These are phyloP conservation scores for Urochloa ruziziensis DNA, from an alignment of 176 grass and related monocot genomes.

Conservation along the genomic window DNA sequence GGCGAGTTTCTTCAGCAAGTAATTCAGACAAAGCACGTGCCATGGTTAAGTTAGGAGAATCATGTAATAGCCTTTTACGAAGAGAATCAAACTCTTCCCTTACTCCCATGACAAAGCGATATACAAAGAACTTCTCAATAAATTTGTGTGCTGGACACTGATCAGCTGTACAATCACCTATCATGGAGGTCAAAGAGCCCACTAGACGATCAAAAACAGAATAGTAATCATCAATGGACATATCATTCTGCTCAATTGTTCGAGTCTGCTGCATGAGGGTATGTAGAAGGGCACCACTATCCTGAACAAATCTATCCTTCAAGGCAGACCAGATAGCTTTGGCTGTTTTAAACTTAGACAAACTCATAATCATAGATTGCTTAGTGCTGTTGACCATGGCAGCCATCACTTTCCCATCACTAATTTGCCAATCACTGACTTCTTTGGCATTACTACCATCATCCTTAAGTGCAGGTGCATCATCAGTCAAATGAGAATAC, in stretches of 20 bases:
- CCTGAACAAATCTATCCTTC: neutral
- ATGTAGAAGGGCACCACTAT: neutral
- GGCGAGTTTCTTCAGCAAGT: neutral
- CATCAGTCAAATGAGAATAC: no score
- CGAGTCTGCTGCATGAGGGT: neutral
- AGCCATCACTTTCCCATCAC: neutral
- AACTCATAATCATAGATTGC: neutral
- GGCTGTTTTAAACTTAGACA: neutral
- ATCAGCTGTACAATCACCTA: no score
- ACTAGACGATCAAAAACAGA: no score
- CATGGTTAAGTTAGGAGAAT: neutral
- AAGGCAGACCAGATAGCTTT: neutral
- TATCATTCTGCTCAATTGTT: neutral
- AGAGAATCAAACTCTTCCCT: neutral
- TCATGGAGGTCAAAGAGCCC: no score
- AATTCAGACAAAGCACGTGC: neutral
- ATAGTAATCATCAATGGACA: no score
- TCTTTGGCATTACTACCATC: no score
- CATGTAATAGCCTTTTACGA: neutral
- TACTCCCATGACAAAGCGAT: neutral
- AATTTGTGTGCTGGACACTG: neutral
- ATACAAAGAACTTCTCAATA: neutral
- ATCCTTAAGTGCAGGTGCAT: no score
- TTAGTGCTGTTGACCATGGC: neutral
- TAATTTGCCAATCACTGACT: no score